Conservation (phyloP, 805 yeast genomes). For the Wickerhamiella kurtzmanii region DNA sequence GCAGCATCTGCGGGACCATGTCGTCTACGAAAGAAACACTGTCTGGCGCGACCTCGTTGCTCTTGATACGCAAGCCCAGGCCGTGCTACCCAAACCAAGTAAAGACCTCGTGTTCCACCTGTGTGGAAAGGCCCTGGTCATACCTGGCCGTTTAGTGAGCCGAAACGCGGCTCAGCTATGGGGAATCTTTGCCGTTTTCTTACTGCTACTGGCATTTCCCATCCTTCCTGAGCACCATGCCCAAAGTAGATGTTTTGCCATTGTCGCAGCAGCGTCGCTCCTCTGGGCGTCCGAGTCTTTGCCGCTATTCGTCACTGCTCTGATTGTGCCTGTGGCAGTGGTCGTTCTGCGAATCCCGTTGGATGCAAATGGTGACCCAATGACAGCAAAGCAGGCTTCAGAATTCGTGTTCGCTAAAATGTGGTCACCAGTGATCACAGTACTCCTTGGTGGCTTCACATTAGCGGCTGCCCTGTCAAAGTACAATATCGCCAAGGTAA, state of each 20-base stretch:
- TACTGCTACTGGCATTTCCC: slow-evolving; percentile 32
- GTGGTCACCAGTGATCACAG: slow-evolving; percentile 93
- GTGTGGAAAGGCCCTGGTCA: background rate
- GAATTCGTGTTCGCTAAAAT: slow-evolving; percentile 67
- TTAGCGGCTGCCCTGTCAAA: slow-evolving; percentile 90
- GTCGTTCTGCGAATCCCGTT: slow-evolving; percentile 54
- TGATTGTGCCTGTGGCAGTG: slow-evolving; percentile 67
- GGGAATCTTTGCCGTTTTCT: slow-evolving; percentile 37
- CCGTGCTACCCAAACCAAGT: slow-evolving; percentile 7
- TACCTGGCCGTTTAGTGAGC: slow-evolving; percentile 8
- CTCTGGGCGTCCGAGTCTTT: slow-evolving; percentile 94
- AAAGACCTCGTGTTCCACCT: background rate
- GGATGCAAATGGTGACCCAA: slow-evolving; percentile 23
- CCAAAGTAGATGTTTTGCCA: slow-evolving; percentile 73
- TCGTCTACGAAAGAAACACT: slow-evolving; percentile 94
- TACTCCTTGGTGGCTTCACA: slow-evolving; percentile 85
- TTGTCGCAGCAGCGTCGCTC: slow-evolving; percentile 65
- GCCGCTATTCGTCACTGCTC: slow-evolving; percentile 81
- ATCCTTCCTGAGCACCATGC: slow-evolving; percentile 36
- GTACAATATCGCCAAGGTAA: slow-evolving; percentile 72
- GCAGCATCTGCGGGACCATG: slow-evolving; percentile 67
- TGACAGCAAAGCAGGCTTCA: slow-evolving; percentile 59
- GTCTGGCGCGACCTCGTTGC: slow-evolving; percentile 97
- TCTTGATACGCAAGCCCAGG: slow-evolving; percentile 34
- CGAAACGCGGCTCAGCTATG: slow-evolving; percentile 27